Base-by-base conservation (phyloP, 306 rosid genomes). In the Gillenia trifoliata region DNA sequence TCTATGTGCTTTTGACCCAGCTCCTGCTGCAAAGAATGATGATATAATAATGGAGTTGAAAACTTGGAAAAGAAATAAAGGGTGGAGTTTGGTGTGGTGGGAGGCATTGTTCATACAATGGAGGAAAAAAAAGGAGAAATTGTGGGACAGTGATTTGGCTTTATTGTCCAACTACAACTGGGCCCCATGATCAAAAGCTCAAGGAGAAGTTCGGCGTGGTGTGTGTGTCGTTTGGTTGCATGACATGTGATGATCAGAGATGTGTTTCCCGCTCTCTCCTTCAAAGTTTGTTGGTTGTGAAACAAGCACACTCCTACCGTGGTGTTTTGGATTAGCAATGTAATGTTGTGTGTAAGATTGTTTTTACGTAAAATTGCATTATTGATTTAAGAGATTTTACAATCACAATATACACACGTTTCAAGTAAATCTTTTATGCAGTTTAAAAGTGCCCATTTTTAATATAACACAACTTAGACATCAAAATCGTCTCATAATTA, bases 21-120 rank as follows among this genome's bases (percentile, higher is more conserved):
- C 41, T 0, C 0, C 41, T 8, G 41, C 41, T 38, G 41, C 41
- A 8, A 38, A 8, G 73, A 30, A 70, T 70, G 63, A 70, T 30
- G 23, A 50, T 70, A 36, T 50, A 54, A 71, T 50, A 20, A 52
- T 50, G 74, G 33, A 49, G 73, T 69, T 69, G 73, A 33, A 69
- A 30, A 55, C 43, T 34, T 61, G 40, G 66, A 16, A 29, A 3
- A 23, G 22, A 71, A 55, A 55, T 28, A 55, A 30, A 34, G 12
- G 22, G 36, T 3, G 23, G 2, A 54, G 74, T 70, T 70, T 34
- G 74, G 74, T 59, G 64, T 26, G 64, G 34, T 11, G 64, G 59
- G 50, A 50, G 45, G 11, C 26, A 69, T 47, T 69, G 73, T 69
- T 30, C 62, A 19, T 30, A 19, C n/a, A 64, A 17, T 9, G 2